These are phyloP conservation scores for Daldinia eschscholtzii DNA, from an alignment of 2,329 filamentous ascomycete genomes.

Conservation along the genomic window DNA sequence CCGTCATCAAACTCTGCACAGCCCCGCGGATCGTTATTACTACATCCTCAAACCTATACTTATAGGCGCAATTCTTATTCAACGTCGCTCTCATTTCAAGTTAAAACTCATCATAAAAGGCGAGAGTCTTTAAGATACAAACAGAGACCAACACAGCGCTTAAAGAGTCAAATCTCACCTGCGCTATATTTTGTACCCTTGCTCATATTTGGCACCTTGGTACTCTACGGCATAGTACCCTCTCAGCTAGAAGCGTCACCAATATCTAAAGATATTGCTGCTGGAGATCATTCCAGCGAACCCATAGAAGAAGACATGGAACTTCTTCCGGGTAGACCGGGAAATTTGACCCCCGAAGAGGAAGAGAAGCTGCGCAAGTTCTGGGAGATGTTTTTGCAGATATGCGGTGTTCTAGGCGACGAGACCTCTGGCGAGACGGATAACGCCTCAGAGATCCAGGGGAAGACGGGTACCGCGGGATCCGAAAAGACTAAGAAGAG, in stretches of 20 bases:
- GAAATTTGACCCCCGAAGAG: slow-evolving; percentile 89
- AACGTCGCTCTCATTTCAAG: slow-evolving; percentile 14
- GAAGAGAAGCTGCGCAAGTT: slow-evolving; percentile 89
- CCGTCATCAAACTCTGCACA: slow-evolving; percentile 37
- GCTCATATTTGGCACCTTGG: slow-evolving; percentile 40
- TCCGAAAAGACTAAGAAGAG: slow-evolving; percentile 79
- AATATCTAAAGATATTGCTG: slow-evolving; percentile 19
- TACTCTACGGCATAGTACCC: slow-evolving; percentile 39
- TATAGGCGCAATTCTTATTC: slow-evolving; percentile 20
- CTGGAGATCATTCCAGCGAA: slow-evolving; percentile 20
- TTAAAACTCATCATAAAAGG: slow-evolving; percentile 11
- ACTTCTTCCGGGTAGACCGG: slow-evolving; percentile 77
- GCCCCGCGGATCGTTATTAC: slow-evolving; percentile 31
- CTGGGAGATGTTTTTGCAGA: slow-evolving; percentile 81
- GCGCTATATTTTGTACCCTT: slow-evolving; percentile 46
- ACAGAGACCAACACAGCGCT: slow-evolving; percentile 18
- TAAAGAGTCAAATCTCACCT: slow-evolving; percentile 43
- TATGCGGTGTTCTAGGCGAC: slow-evolving; percentile 73
- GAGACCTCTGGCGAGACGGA: slow-evolving; percentile 51
- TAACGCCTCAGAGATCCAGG: slow-evolving; percentile 50
- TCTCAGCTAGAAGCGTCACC: slow-evolving; percentile 14
- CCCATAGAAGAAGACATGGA: slow-evolving; percentile 46
- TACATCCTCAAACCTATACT: slow-evolving; percentile 13
- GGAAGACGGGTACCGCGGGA: slow-evolving; percentile 44
- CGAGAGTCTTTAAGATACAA: slow-evolving; percentile 2